These are phyloP conservation scores for Lecanicillium sp. DNA, from an alignment of 2,329 filamentous ascomycete species.

Conservation along the genomic window DNA sequence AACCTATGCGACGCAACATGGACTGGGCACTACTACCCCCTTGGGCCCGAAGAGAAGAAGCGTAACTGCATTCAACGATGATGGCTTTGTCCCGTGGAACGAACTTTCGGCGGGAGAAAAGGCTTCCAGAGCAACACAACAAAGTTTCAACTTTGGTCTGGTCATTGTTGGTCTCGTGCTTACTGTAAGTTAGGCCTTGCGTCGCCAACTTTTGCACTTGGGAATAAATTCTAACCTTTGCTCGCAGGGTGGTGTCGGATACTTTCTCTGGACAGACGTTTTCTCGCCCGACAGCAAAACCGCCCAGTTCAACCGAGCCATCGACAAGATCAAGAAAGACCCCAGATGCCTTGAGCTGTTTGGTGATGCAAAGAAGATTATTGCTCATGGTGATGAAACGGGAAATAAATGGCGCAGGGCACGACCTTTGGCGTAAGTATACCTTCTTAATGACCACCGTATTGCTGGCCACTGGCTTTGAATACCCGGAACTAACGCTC, in stretches of 20 bases:
- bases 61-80: constrained; percentile 80
- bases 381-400: constrained; percentile 73
- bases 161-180: constrained; percentile 66
- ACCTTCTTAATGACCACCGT: not conserved
- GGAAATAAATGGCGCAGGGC: constrained; percentile 71
- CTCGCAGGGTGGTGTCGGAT: constrained; percentile 62
- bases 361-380: constrained; percentile 66
- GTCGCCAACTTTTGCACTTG: not conserved
- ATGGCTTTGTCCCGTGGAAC: constrained; percentile 73
- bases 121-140: constrained; percentile 75
- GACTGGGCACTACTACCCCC: constrained; percentile 24
- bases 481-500: constrained; percentile 16
- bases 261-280: constrained; percentile 73
- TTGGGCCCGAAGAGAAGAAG: constrained; percentile 50
- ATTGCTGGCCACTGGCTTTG: not conserved
- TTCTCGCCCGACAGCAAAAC: constrained; percentile 81
- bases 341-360: constrained; percentile 63
- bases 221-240: not conserved
- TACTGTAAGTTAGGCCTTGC: constrained; percentile 47
- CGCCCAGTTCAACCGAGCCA: constrained; percentile 78
- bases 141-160: constrained; percentile 79
- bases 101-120: constrained; percentile 72
- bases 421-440: constrained; percentile 47
- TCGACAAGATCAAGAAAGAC: constrained; percentile 69
- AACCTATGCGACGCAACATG: constrained; percentile 52